Conservation (phyloP, 2,329 filamentous ascomycete genomes). For the Aotearoamyces nothofagi region DNA sequence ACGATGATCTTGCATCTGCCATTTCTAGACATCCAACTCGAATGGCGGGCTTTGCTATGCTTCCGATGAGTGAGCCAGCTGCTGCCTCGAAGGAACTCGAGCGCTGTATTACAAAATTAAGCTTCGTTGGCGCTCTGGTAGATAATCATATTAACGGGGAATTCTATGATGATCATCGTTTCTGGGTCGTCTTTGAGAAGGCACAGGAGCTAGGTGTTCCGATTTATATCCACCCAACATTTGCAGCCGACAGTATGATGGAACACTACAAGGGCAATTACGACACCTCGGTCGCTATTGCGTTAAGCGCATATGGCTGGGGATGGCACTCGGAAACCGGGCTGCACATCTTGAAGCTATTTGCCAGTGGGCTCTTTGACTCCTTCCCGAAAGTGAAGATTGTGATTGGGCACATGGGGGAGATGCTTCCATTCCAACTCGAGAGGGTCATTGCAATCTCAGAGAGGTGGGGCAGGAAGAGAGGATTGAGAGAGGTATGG, state of each 20-base stretch:
- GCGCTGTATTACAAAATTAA: constrained; percentile 18
- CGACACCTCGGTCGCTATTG: constrained; percentile 12
- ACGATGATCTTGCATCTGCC: constrained; percentile 19
- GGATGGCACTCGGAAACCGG: constrained; percentile 36
- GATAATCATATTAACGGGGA: constrained; percentile 24
- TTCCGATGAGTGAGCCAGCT: constrained; percentile 21
- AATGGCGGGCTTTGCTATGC: constrained; percentile 26
- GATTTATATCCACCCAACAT: constrained; percentile 27
- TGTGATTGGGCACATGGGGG: constrained; percentile 35
- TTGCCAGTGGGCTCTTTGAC: constrained; percentile 37
- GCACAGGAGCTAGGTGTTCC: constrained; percentile 26
- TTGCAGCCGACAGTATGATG: constrained; percentile 17
- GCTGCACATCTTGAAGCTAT: constrained; percentile 32
- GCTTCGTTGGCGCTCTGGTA: constrained; percentile 31
- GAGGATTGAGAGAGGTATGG: constrained; percentile 32
- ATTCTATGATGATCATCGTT: constrained; percentile 28
- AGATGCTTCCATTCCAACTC: constrained; percentile 37
- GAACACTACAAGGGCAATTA: constrained; percentile 19
- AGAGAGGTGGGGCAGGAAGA: constrained; percentile 18
- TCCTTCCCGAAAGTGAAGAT: constrained; percentile 35
- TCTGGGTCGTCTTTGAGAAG: constrained; percentile 24
- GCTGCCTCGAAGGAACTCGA: constrained; percentile 9
- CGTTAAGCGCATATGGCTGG: constrained; percentile 26
- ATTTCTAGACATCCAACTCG: constrained; percentile 20
- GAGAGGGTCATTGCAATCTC: constrained; percentile 25